phyloP scores from a whole-genome alignment of 441 rosid genomes.

The Viola pubescens region DNA sequence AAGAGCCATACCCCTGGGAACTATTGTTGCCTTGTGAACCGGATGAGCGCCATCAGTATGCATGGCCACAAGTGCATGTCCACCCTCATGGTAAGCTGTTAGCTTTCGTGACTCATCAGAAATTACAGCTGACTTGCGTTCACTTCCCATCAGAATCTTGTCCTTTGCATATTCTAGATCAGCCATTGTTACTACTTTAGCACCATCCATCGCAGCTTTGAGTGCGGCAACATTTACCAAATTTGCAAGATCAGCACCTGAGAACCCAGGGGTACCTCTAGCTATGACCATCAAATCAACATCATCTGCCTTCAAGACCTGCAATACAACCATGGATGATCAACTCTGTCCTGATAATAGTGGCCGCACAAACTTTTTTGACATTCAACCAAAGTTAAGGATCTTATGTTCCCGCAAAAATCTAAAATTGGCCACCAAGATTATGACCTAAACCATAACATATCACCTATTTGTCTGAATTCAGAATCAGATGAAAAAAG shows the following conservation, averaged over 20 bases:
- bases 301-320: conserved; percentile 80
- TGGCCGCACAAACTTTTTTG: neutral
- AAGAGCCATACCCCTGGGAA: conserved; percentile 87
- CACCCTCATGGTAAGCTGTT: conserved; percentile 95
- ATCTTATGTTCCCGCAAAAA: neutral
- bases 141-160: conserved; percentile 95
- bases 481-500: neutral
- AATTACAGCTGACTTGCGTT: conserved; percentile 86
- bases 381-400: conserved; percentile 1
- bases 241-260: conserved; percentile 94
- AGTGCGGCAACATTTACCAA: conserved; percentile 82
- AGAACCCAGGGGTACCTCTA: conserved; percentile 92
- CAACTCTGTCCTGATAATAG: neutral
- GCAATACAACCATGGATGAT: conserved; percentile 15
- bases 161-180: conserved; percentile 93
- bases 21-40: conserved; percentile 91
- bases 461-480: neutral
- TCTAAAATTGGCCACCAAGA: neutral
- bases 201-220: conserved; percentile 96
- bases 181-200: conserved; percentile 77
- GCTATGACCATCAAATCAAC: conserved; percentile 92
- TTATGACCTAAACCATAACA: neutral
- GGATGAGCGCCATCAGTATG: conserved; percentile 90
- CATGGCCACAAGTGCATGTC: conserved; percentile 92
- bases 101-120: conserved; percentile 64